A percentile compares a stretch with the other conserved stretches of the same genome.
Evolutionary conservation across 331 rosid genomes (phyloP).

Genomic region (Arachis monticola): DNA sequence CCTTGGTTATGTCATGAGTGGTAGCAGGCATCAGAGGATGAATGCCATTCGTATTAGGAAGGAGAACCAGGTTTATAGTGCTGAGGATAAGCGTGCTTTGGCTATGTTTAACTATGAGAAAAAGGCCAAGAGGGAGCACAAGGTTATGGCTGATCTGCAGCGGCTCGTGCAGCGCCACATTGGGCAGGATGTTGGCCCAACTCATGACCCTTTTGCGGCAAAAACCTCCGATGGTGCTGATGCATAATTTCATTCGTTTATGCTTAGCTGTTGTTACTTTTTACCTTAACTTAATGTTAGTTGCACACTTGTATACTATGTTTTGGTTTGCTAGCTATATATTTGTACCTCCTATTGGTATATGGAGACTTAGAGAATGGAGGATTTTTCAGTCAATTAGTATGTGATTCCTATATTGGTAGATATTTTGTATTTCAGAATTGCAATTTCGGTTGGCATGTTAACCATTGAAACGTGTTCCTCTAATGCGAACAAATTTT

Average conservation of each 20-base stretch:
- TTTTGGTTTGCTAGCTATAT: conserved; percentile 18
- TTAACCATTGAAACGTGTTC: conserved; percentile 6
- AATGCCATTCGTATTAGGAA: conserved; percentile 92
- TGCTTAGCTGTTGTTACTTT: conserved; percentile 35
- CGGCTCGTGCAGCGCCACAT: conserved; percentile 93
- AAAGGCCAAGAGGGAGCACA: conserved; percentile 88
- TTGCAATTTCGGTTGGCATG: conserved; percentile 2
- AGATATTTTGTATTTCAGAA: too few species aligned
- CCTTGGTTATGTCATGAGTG: conserved; percentile 93
- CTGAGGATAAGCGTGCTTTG: conserved; percentile 91
- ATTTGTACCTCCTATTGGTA: not conserved
- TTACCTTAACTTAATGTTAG: conserved; percentile 2
- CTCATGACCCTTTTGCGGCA: conserved; percentile 79
- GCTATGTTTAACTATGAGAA: conserved; percentile 97
- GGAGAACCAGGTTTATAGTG: conserved; percentile 95
- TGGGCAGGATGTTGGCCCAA: conserved; percentile 95
- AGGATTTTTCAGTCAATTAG: not conserved
- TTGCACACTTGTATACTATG: not conserved
- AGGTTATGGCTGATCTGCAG: conserved; percentile 97
- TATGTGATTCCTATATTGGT: conserved; percentile 1
- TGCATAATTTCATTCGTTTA: conserved; percentile 43
- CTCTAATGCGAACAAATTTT: not conserved
- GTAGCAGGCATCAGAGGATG: conserved; percentile 97
- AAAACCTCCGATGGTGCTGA: conserved; percentile 60
- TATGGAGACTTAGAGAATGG: conserved; percentile 18